phyloP scores from a whole-genome alignment of 495 filamentous ascomycete genomes.

The Recurvomyces mirabilis region DNA sequence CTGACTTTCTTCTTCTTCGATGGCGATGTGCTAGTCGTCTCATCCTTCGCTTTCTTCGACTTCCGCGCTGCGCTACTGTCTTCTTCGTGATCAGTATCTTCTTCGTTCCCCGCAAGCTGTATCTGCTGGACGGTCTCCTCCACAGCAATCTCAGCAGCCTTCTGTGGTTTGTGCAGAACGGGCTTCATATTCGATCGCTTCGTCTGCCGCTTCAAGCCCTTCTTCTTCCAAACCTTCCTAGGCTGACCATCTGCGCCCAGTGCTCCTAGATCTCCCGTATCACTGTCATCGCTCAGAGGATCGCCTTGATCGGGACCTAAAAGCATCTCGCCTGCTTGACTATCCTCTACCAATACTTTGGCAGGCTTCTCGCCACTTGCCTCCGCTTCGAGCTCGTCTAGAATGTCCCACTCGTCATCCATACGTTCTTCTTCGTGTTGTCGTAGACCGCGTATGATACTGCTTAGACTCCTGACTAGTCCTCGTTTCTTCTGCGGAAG shows the following conservation, averaged over 20 bases:
- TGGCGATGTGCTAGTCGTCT: constrained; percentile 30
- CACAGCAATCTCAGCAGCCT: constrained; percentile 7
- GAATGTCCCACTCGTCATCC: constrained; percentile 52
- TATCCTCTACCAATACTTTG: constrained; percentile 49
- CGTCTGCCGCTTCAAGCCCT: constrained; percentile 81
- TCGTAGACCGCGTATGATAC: constrained; percentile 63
- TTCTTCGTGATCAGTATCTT: background rate
- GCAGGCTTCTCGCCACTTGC: constrained; percentile 14
- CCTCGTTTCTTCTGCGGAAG: constrained; percentile 46
- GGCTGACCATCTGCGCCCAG: constrained; percentile 36
- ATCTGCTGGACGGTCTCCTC: constrained; percentile 24
- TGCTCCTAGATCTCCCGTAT: constrained; percentile 16
- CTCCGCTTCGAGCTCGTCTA: constrained; percentile 66
- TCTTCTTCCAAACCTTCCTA: constrained; percentile 71
- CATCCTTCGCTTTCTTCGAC: constrained; percentile 24
- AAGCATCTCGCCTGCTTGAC: constrained; percentile 39
- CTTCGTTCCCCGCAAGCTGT: constrained; percentile 26
- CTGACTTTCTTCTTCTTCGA: constrained; percentile 59
- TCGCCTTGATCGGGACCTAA: constrained; percentile 52
- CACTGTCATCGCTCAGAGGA: constrained; percentile 39
- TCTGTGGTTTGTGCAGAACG: constrained; percentile 21
- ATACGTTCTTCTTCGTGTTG: constrained; percentile 61
- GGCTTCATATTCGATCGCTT: constrained; percentile 51
- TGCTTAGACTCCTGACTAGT: constrained; percentile 62
- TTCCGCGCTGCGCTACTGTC: constrained; percentile 23